A percentile compares a stretch with the other conserved stretches of the same genome.
Conservation (phyloP, 108 stramenopile genomes). For the Discostella stelligeroides region DNA sequence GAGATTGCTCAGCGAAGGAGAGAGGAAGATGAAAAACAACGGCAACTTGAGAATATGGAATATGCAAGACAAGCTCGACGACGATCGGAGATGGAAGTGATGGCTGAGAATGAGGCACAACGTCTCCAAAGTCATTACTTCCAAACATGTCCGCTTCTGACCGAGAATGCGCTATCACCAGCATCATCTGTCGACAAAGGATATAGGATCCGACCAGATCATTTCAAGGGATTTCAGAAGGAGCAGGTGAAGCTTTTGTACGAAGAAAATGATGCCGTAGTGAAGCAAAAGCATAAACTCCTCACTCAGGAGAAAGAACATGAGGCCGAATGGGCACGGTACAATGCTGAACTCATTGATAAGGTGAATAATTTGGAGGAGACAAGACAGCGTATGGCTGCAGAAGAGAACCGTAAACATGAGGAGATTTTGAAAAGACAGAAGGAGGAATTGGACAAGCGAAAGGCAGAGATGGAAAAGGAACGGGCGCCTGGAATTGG, state of each 20-base stretch:
- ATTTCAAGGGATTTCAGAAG: slow-evolving; percentile 46
- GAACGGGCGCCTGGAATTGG: slow-evolving; percentile 24
- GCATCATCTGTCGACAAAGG: slow-evolving; percentile 21
- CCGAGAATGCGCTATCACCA: slow-evolving; percentile 19
- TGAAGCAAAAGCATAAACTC: slow-evolving; percentile 25
- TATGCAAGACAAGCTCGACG: slow-evolving; percentile 23
- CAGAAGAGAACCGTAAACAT: slow-evolving; percentile 20
- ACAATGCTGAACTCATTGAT: slow-evolving; percentile 27
- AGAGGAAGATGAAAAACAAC: slow-evolving; percentile 28
- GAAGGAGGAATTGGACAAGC: slow-evolving; percentile 28
- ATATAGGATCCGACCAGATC: slow-evolving; percentile 39
- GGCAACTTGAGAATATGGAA: slow-evolving; percentile 44
- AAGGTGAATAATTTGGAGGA: slow-evolving; percentile 20
- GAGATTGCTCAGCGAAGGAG: slow-evolving; percentile 7
- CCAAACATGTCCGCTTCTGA: slow-evolving; percentile 34
- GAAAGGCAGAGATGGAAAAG: slow-evolving; percentile 23
- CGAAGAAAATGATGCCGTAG: slow-evolving; percentile 37
- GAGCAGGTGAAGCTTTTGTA: slow-evolving; percentile 30
- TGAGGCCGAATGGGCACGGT: slow-evolving; percentile 27
- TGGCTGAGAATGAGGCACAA: slow-evolving; percentile 32
- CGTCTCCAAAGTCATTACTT: slow-evolving; percentile 30
- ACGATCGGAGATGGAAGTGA: slow-evolving; percentile 25
- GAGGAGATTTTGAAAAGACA: slow-evolving; percentile 21
- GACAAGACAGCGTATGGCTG: slow-evolving; percentile 4
- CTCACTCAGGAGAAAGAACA: slow-evolving; percentile 12